Conservation (phyloP, 495 filamentous ascomycete species). For the Thermochaetoides thermophila region DNA sequence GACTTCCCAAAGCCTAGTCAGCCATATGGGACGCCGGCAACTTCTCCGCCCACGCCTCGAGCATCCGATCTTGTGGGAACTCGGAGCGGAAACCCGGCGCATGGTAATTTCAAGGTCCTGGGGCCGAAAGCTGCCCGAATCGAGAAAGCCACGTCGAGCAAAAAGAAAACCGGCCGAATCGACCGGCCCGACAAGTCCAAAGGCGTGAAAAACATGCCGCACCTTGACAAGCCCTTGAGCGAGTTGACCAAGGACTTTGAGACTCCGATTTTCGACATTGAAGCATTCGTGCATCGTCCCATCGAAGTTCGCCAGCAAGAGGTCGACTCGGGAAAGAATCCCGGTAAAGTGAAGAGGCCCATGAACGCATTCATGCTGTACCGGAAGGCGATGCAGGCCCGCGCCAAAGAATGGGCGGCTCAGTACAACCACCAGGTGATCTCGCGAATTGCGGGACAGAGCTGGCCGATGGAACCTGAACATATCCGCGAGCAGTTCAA, state of each 20-base stretch:
- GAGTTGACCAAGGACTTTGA: constrained; percentile 49
- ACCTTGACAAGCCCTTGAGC: constrained; percentile 58
- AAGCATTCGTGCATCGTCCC: constrained; percentile 62
- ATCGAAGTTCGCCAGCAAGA: constrained; percentile 49
- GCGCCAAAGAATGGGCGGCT: constrained; percentile 65
- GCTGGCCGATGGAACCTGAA: constrained; percentile 70
- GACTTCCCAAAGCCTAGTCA: constrained; percentile 10
- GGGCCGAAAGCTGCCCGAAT: constrained; percentile 15
- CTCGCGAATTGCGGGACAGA: constrained; percentile 65
- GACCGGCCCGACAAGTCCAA: constrained; percentile 41
- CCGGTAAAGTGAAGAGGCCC: constrained; percentile 70
- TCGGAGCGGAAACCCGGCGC: constrained; percentile 19
- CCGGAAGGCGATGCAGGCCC: constrained; percentile 78
- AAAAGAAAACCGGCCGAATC: too few species aligned
- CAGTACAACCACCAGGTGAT: constrained; percentile 94
- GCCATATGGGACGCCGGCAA: constrained; percentile 36
- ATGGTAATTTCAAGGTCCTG: constrained; percentile 11
- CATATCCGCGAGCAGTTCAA: constrained; percentile 67
- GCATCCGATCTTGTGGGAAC: constrained; percentile 24
- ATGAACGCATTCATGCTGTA: constrained; percentile 99
- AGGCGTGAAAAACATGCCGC: constrained; percentile 32
- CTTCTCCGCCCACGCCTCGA: constrained; percentile 33
- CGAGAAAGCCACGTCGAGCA: constrained; percentile 22
- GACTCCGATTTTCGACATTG: constrained; percentile 63
- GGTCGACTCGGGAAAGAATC: constrained; percentile 49